These are phyloP conservation scores for Scenedesmus sp. DNA, from an alignment of 163 green algal species.

Conservation along the genomic window DNA sequence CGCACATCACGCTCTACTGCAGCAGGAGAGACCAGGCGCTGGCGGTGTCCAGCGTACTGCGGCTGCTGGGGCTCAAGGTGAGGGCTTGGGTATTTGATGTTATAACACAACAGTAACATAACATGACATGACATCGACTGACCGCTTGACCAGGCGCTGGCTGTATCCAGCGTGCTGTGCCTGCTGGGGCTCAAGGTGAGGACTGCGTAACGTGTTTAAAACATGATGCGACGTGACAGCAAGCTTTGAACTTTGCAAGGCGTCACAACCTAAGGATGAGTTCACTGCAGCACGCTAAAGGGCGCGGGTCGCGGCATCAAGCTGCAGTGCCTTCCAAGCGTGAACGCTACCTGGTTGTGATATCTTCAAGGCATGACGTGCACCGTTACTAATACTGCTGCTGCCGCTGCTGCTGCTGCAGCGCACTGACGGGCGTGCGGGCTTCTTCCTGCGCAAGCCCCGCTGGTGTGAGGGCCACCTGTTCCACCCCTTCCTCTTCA, in stretches of 20 bases:
- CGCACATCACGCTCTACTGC: slow-evolving; percentile 30
- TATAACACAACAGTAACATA: too few relatives aligned
- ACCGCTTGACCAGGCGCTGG: not conserved
- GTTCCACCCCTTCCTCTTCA: slow-evolving; percentile 33
- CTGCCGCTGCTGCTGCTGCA: not conserved
- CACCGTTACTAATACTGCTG: too few relatives aligned
- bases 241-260: too few relatives aligned
- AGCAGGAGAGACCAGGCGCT: slow-evolving; percentile 24
- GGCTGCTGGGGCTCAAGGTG: not conserved
- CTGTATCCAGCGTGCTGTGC: not conserved
- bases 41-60: not conserved
- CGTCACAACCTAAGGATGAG: too few relatives aligned
- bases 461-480: not conserved
- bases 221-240: too few relatives aligned
- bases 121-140: not conserved
- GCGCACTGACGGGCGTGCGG: not conserved
- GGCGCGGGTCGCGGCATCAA: too few relatives aligned
- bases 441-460: slow-evolving; percentile 25
- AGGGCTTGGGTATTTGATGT: not conserved
- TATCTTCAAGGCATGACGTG: too few relatives aligned
- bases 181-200: not conserved
- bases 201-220: not conserved
- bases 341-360: too few relatives aligned
- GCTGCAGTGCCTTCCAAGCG: too few relatives aligned
- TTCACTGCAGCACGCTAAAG: too few relatives aligned